phyloP scores from a whole-genome alignment of 768 basidiomycete species.

The Tulasnella calospora region DNA sequence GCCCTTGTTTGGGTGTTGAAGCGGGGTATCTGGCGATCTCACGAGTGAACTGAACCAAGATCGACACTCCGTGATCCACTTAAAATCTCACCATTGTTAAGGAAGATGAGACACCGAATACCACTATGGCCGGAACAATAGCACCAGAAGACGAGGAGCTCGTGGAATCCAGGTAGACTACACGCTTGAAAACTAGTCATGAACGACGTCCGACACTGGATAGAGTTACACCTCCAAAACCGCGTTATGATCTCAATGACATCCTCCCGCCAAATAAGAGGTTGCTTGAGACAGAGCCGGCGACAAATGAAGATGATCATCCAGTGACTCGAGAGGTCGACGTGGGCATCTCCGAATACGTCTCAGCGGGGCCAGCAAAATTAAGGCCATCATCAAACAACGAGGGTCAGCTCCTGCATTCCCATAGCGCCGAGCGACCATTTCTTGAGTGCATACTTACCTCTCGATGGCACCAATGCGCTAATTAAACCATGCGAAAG shows the following conservation, averaged over 20 bases:
- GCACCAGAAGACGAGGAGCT: not conserved
- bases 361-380: slow-evolving; percentile 61
- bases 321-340: slow-evolving; percentile 66
- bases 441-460: too few species aligned
- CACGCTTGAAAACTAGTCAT: not conserved
- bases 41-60: not conserved
- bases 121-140: not conserved
- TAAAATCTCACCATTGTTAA: not conserved
- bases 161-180: not conserved
- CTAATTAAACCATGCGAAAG: too few species aligned
- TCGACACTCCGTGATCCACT: not conserved
- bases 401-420: slow-evolving; percentile 56
- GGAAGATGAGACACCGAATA: not conserved
- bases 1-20: too few species aligned
- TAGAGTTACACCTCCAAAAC: not conserved
- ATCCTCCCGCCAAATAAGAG: slow-evolving; percentile 59
- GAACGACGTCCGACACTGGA: not conserved
- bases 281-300: slow-evolving; percentile 32
- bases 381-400: slow-evolving; percentile 95
- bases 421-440: too few species aligned
- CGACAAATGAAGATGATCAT: slow-evolving; percentile 41
- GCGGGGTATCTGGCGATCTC: not conserved
- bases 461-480: too few species aligned
- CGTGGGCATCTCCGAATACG: slow-evolving; percentile 88
- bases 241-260: slow-evolving; percentile 27